Percentiles rank a stretch among this genome's conserved stretches.
These are phyloP conservation scores for Eucalyptus rudis DNA, from an alignment of 345 rosid species.

Conservation along the genomic window DNA sequence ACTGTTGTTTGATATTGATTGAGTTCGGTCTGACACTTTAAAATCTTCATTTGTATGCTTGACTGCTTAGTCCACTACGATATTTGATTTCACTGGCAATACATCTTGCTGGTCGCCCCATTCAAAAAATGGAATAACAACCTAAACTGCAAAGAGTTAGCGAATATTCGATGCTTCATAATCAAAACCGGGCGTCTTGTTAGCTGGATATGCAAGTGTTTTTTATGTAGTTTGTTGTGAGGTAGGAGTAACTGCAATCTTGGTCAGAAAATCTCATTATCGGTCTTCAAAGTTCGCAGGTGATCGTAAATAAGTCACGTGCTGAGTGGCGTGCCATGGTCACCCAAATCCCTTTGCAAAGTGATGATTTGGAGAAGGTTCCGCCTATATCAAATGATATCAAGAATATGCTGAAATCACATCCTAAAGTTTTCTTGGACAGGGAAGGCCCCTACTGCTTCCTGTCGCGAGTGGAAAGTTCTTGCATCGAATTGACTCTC, in stretches of 20 bases:
- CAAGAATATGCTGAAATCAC: slow-evolving; percentile 40
- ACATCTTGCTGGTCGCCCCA: neutral
- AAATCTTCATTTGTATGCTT: neutral
- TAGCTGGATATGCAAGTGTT: neutral
- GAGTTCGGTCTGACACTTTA: neutral
- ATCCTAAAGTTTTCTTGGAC: slow-evolving; percentile 64
- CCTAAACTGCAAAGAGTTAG: neutral
- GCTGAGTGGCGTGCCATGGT: slow-evolving; percentile 64
- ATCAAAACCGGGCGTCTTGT: neutral
- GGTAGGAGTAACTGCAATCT: neutral
- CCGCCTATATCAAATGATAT: slow-evolving; percentile 57
- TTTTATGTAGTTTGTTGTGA: neutral
- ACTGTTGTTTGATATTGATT: neutral
- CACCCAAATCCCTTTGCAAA: slow-evolving; percentile 48
- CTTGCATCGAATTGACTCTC: slow-evolving; percentile 57
- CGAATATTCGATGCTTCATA: neutral
- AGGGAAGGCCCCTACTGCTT: slow-evolving; percentile 78
- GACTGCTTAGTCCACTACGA: neutral
- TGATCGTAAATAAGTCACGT: slow-evolving; percentile 77
- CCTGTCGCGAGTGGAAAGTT: slow-evolving; percentile 56
- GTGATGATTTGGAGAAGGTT: slow-evolving; percentile 63
- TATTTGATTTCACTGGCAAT: neutral
- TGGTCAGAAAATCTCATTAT: neutral
- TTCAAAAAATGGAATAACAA: neutral
- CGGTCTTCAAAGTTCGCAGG: slow-evolving; percentile 20